Conservation (phyloP, 176 grass and related monocot species). For the Aegilops longissima region DNA sequence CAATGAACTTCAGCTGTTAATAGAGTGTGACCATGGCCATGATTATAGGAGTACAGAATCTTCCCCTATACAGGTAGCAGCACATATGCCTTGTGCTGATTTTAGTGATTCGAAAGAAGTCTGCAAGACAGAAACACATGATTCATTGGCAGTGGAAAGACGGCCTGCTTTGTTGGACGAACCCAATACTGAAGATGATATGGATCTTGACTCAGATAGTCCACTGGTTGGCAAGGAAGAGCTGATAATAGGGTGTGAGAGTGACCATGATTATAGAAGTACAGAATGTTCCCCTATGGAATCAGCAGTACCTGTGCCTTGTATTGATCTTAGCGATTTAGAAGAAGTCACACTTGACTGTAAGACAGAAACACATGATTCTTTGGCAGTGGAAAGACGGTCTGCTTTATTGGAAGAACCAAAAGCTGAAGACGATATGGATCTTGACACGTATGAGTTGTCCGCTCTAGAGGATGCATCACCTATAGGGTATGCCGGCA, state of each 20-base stretch:
- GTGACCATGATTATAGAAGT: slow-evolving; percentile 2
- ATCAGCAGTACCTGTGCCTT: not conserved
- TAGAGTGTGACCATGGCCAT: not conserved
- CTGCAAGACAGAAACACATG: slow-evolving; percentile 5
- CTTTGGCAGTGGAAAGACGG: not conserved
- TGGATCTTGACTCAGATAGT: slow-evolving; percentile 35
- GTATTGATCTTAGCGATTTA: not conserved
- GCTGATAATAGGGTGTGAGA: slow-evolving; percentile 1
- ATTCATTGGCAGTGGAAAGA: slow-evolving; percentile 24
- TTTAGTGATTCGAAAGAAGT: slow-evolving; percentile 7
- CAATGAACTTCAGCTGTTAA: not conserved
- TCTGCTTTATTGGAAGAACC: slow-evolving; percentile 7
- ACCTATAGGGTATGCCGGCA: slow-evolving; percentile 28
- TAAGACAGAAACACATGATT: slow-evolving; percentile 11
- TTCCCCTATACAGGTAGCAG: slow-evolving; percentile 5
- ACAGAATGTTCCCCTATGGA: slow-evolving; percentile 24
- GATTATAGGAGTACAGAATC: slow-evolving; percentile 25
- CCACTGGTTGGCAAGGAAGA: not conserved
- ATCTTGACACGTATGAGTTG: slow-evolving; percentile 32
- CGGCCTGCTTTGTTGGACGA: slow-evolving; percentile 2
- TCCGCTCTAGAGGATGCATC: slow-evolving; percentile 14
- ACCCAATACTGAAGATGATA: slow-evolving; percentile 18
- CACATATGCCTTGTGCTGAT: not conserved
- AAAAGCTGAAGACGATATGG: slow-evolving; percentile 41
- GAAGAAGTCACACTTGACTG: not conserved